Evolutionary conservation across 805 yeast species (phyloP).

Genomic region (Saccharomycopsis oosterbeekiorum): DNA sequence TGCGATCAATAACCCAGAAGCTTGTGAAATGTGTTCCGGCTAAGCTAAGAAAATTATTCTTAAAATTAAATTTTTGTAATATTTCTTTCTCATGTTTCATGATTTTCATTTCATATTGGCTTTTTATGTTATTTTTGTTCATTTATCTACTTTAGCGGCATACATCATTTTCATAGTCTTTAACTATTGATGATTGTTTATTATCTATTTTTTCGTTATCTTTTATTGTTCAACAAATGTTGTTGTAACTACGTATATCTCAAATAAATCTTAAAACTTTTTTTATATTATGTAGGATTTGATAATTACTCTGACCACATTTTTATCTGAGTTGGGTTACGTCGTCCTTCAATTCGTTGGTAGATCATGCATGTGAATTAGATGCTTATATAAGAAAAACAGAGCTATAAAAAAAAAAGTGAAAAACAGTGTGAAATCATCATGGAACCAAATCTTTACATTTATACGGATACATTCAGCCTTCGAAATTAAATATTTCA

Average conservation of each 20-base stretch:
- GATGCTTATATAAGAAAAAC: too few species aligned
- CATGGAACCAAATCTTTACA: too few species aligned
- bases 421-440: too few species aligned
- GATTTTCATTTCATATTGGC: neutral
- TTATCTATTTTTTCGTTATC: neutral
- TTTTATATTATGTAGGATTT: too few species aligned
- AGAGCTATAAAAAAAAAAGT: too few species aligned
- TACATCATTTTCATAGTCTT: neutral
- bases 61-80: neutral
- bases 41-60: slow-evolving; percentile 24
- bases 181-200: neutral
- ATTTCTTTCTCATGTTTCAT: neutral
- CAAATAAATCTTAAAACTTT: neutral
- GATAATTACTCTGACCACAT: too few species aligned
- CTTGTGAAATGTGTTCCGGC: slow-evolving; percentile 99
- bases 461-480: neutral
- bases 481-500: neutral
- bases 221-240: neutral
- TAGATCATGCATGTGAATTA: too few species aligned
- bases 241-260: neutral
- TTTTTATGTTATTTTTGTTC: neutral
- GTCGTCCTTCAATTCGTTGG: too few species aligned
- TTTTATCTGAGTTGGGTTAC: too few species aligned
- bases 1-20: slow-evolving; percentile 93
- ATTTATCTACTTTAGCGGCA: neutral